Evolutionary conservation across 2,329 filamentous ascomycete species (phyloP), one percentile per base, ranked within the genome.

Genomic region (Clarireedia monteithiana): DNA sequence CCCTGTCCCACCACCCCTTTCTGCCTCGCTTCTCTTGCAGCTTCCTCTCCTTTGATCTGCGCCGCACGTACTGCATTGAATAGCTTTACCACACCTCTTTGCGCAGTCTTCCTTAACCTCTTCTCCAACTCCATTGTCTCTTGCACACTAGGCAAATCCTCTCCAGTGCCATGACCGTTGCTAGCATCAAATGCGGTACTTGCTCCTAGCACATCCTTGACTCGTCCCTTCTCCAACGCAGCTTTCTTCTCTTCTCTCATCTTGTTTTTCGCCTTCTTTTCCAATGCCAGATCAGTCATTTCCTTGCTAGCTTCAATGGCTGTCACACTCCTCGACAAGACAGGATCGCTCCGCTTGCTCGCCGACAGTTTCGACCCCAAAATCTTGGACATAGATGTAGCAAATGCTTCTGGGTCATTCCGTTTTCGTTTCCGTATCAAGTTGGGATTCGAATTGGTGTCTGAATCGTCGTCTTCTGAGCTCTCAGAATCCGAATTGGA

Each of bases 51-150:
- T 71, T 91, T 89, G 56, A 96, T 88, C 73, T 99, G 94, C 14
- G 94, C 91, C 23, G 89, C 89, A 46, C 92, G 80, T 34, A 99
- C 91, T 0, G 94, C 94, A 71, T 97, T 96, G 74, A 99, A 99
- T 57, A 99, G 77, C 76, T 92, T 95, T 24, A 97, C 86, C 42
- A 99, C 94, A 81, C 92, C 92, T 54, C 90, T 81, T 73, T 96
- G 90, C 46, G 91, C 91, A 49, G 89, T 90, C 76, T 95, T 94
- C 66, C 88, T 83, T 67, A 97, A 71, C 61, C 83, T 77, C 74
- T 85, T 86, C 76, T 97, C 92, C 65, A 85, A 81, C 67, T 88
- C 89, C 66, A 83, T 69, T 26, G 81, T 78, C 60, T 79, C 75
- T 15, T 74, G 74, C 26, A 79, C 79, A 20, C 80, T 81, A 55